phyloP scores from a whole-genome alignment of 192 early-diverging fungal genomes.

The Gigaspora rosea region DNA sequence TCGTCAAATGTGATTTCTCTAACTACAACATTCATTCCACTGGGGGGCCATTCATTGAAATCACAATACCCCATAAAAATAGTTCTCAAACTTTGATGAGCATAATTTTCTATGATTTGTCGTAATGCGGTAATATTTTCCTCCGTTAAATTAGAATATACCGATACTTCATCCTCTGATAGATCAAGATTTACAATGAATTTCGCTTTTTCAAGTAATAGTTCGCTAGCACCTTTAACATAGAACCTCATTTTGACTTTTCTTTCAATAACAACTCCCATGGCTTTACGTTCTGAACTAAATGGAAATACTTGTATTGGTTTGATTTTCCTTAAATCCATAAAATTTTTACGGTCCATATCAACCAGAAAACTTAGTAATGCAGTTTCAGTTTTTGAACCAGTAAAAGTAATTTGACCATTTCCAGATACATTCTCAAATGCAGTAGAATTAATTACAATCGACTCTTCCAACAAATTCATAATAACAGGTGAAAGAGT shows the following conservation, averaged over 20 bases:
- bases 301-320: constrained; percentile 85
- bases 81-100: constrained; percentile 83
- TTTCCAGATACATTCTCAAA: constrained; percentile 57
- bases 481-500: constrained; percentile 48
- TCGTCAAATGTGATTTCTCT: constrained; percentile 57
- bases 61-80: constrained; percentile 87
- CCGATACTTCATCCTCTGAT: constrained; percentile 35
- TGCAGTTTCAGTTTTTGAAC: constrained; percentile 96
- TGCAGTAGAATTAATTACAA: constrained; percentile 83
- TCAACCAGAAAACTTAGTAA: constrained; percentile 76
- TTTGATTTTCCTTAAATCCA: constrained; percentile 56
- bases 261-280: constrained; percentile 73
- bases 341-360: constrained; percentile 64
- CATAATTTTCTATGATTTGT: constrained; percentile 70
- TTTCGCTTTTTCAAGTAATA: constrained; percentile 70
- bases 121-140: constrained; percentile 43
- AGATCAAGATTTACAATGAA: constrained; percentile 46
- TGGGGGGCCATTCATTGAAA: constrained; percentile 65
- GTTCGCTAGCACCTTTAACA: constrained; percentile 94
- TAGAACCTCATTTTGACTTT: constrained; percentile 65
- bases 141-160: constrained; percentile 29
- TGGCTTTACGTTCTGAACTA: constrained; percentile 88
- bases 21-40: constrained; percentile 60
- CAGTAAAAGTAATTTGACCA: constrained; percentile 63
- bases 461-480: constrained; percentile 63